These are phyloP conservation scores for Golubevia sp. DNA, from an alignment of 1,284 basidiomycete species.

Conservation along the genomic window DNA sequence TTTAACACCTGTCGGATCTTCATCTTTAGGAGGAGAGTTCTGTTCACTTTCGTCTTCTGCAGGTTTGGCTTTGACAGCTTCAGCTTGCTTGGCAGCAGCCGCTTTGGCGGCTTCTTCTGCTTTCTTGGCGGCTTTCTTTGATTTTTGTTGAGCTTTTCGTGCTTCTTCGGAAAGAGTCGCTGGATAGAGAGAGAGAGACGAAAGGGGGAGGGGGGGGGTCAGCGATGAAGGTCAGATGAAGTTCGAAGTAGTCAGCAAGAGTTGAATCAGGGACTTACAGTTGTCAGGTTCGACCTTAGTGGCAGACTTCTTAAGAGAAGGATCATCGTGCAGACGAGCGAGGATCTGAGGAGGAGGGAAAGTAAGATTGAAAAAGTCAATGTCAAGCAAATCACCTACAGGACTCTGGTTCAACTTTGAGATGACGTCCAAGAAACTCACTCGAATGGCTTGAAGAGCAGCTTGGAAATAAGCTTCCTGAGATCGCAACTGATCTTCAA, in stretches of 20 bases:
- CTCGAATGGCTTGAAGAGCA: slow-evolving; percentile 73
- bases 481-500: slow-evolving; percentile 79
- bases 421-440: no score
- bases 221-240: slow-evolving; percentile 12
- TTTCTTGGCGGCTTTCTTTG: slow-evolving; percentile 78
- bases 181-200: slow-evolving; percentile 46
- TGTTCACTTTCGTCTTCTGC: slow-evolving; percentile 77
- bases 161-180: slow-evolving; percentile 60
- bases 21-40: slow-evolving; percentile 64
- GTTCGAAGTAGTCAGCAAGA: slow-evolving; percentile 19
- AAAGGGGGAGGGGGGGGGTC: no score
- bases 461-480: slow-evolving; percentile 78
- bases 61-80: slow-evolving; percentile 55
- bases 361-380: not conserved
- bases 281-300: slow-evolving; percentile 36
- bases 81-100: not conserved
- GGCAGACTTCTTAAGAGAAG: slow-evolving; percentile 46
- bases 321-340: slow-evolving; percentile 75
- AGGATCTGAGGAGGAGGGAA: slow-evolving; percentile 70
- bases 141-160: slow-evolving; percentile 82
- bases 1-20: slow-evolving; percentile 45
- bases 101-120: slow-evolving; percentile 71
- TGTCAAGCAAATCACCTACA: slow-evolving; percentile 3
- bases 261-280: slow-evolving; percentile 17
- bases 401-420: no score